Evolutionary conservation across 176 grass and related monocot genomes (phyloP).

Genomic region (Triticum aestivum): IWGSC_CS_RefSeq_v2.1 NC_057796.1:277597689-277598188

Average conservation of each 20-base stretch:
- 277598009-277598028: not conserved
- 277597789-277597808: not conserved
- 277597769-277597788: not conserved
- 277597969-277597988: too few species aligned
- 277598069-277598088: not conserved
- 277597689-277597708: not conserved
- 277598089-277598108: not conserved
- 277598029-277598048: not conserved
- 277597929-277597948: too few species aligned
- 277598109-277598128: too few species aligned
- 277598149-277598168: too few species aligned
- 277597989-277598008: not conserved
- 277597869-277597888: not conserved
- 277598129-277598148: too few species aligned
- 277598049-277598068: not conserved
- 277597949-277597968: too few species aligned
- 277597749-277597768: not conserved
- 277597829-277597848: not conserved
- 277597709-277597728: not conserved
- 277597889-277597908: not conserved
- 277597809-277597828: not conserved
- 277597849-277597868: not conserved
- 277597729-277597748: not conserved
- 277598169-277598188: too few species aligned
- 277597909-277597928: too few species aligned